These are phyloP conservation scores for Phytophthora cactorum DNA, from an alignment of 352 stramenopile species.

Conservation along the genomic window DNA sequence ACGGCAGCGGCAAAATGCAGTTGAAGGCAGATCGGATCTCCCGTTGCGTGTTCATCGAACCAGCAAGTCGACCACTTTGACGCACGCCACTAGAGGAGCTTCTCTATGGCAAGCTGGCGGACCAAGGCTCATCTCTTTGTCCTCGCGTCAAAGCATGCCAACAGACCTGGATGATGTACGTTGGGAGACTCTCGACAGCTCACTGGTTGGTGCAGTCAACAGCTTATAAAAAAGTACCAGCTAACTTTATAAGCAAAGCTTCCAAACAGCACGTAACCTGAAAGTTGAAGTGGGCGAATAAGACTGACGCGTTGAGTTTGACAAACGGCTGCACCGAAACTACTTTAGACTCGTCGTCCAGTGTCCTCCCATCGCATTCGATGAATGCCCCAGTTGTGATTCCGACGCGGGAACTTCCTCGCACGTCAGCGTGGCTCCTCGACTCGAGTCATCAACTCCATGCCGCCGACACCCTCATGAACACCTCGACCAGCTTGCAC, in stretches of 20 bases:
- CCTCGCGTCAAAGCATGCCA: no score
- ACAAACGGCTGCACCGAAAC: conserved; percentile 9
- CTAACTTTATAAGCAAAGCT: no score
- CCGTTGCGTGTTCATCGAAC: conserved; percentile 20
- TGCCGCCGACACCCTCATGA: background rate
- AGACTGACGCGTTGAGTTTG: no score
- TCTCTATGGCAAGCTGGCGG: no score
- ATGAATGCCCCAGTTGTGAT: conserved; percentile 14
- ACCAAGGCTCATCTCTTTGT: no score
- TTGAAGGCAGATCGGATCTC: conserved; percentile 5
- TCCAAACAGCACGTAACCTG: no score
- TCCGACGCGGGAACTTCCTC: conserved; percentile 2
- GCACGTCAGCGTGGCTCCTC: conserved; percentile 12
- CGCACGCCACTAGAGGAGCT: conserved; percentile 6
- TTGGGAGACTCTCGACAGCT: no score
- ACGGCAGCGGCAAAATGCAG: background rate
- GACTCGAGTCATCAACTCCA: conserved; percentile 18
- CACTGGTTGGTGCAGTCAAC: no score
- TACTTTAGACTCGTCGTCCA: conserved; percentile 4
- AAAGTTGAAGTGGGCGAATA: no score
- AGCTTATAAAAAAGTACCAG: no score
- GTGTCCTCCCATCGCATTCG: background rate
- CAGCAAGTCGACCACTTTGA: conserved; percentile 10
- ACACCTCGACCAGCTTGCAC: background rate
- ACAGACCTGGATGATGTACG: no score